Base-by-base conservation (phyloP, 352 stramenopile species). In the Phytopythium helicoides region DNA sequence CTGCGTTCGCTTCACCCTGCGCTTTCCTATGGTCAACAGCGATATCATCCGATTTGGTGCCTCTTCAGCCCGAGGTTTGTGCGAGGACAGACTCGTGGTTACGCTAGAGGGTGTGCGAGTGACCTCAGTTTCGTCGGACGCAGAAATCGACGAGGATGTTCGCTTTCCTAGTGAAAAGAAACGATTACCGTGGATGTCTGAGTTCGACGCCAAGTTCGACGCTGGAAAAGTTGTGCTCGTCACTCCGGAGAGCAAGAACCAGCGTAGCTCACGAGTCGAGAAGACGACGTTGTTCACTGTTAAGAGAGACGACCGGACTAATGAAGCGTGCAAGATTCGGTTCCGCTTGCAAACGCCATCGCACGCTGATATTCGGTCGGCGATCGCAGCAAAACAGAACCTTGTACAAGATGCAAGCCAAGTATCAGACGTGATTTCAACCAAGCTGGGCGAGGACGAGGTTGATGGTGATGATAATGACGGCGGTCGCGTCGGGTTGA, bases 1-100 rank as follows among this genome's bases (percentile, higher is more conserved):
- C 36, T 88, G 76, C 19, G 54, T 92, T 12, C 71, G 89, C 36
- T 54, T 92, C 26, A 84, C 72, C 8, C 54, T 95, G 34, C 69
- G 86, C 10, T 95, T 95, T 52, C 86, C 86, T 7, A 89, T 94
- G 77, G 77, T 95, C 8, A 81, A 66, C 26, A 93, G 81, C 52
- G 86, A 95, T 55, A 49, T 88, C 5, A 87, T 94, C 65, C 81
- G 82, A 8, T 93, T 92, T 58, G 86, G 86, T 7, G 51, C 60
- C 18, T 93, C 82, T 6, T 90, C 81, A 6, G 91, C 77, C 53
- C 78, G 82, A 26, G 86, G 86, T 12, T 54, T 94, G 26, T 92
- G 80, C 49, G 86, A 95, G 79, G 86, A 95, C 57, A 79, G 75
- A 45, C 54, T 95, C 23, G 46, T 92, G 26, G 35, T 95, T 37